Percentiles rank a stretch among this genome's conserved stretches.
phyloP scores from a whole-genome alignment of 129 eudicot species.

The Helianthus tuberosus region DNA sequence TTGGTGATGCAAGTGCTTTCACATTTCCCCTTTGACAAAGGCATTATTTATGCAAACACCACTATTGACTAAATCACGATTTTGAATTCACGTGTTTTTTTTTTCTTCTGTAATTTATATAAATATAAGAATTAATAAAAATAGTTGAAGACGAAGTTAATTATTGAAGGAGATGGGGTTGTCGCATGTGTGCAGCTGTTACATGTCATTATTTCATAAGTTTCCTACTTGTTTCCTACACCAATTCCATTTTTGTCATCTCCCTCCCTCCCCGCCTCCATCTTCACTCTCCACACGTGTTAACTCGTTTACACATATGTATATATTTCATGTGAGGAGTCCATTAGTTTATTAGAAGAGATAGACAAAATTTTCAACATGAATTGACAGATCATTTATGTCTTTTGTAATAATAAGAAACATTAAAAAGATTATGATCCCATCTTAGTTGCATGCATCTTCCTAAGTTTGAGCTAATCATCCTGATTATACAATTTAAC shows the following conservation, averaged over 20 bases:
- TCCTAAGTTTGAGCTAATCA: not conserved
- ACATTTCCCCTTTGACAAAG: too few relatives aligned
- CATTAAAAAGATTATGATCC: slow-evolving; percentile 9
- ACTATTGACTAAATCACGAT: slow-evolving; percentile 13
- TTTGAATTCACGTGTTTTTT: not conserved
- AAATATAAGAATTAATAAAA: not conserved
- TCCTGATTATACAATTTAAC: not conserved
- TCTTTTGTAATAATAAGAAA: not conserved
- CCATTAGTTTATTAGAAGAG: slow-evolving; percentile 3
- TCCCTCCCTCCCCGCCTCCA: slow-evolving; percentile 13
- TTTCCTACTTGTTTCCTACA: slow-evolving; percentile 35
- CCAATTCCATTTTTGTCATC: slow-evolving; percentile 26
- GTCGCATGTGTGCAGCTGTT: slow-evolving; percentile 36
- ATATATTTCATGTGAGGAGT: not conserved
- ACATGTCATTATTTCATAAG: slow-evolving; percentile 30
- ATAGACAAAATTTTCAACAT: slow-evolving; percentile 27
- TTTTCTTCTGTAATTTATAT: too few relatives aligned
- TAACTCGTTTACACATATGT: not conserved
- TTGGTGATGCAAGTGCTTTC: slow-evolving; percentile 23
- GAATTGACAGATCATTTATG: slow-evolving; percentile 12
- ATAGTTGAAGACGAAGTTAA: not conserved
- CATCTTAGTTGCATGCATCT: slow-evolving; percentile 14
- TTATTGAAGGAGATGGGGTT: slow-evolving; percentile 34
- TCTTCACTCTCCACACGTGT: slow-evolving; percentile 12
- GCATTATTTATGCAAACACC: slow-evolving; percentile 13